Evolutionary conservation across 805 yeast species (phyloP).

Genomic region (Zygosaccharomyces pseudorouxii): DNA sequence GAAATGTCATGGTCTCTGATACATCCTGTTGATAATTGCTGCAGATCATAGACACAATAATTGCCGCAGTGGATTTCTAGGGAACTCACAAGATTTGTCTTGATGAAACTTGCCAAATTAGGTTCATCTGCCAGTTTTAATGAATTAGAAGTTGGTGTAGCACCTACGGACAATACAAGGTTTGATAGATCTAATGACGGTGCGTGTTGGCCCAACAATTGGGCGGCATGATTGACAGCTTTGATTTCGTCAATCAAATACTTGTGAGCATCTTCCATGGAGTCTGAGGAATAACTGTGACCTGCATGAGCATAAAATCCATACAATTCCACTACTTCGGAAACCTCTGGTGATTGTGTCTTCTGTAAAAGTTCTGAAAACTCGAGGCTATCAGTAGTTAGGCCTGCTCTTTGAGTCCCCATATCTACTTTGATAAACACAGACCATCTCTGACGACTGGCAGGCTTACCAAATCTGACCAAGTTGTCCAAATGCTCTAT

Average conservation of each 20-base stretch:
- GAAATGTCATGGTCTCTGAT: slow-evolving; percentile 45
- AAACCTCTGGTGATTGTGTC: slow-evolving; percentile 25
- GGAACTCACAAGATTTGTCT: slow-evolving; percentile 35
- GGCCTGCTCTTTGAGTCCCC: slow-evolving; percentile 72
- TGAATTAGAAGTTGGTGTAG: slow-evolving; percentile 76
- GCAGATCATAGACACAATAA: slow-evolving; percentile 67
- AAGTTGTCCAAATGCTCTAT: slow-evolving; percentile 50
- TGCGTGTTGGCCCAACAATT: slow-evolving; percentile 24
- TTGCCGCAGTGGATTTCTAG: slow-evolving; percentile 82
- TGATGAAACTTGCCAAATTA: slow-evolving; percentile 10
- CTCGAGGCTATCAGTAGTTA: slow-evolving; percentile 32
- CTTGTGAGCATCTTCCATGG: slow-evolving; percentile 43
- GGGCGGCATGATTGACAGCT: slow-evolving; percentile 52
- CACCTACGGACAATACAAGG: slow-evolving; percentile 65
- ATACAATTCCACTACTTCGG: slow-evolving; percentile 41
- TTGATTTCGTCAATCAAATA: slow-evolving; percentile 52
- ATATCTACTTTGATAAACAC: slow-evolving; percentile 63
- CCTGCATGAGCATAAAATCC: slow-evolving; percentile 84
- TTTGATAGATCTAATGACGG: slow-evolving; percentile 34
- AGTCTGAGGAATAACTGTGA: slow-evolving; percentile 54
- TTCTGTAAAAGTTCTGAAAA: slow-evolving; percentile 38
- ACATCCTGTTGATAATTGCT: slow-evolving; percentile 69
- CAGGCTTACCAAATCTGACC: slow-evolving; percentile 33
- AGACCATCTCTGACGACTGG: slow-evolving; percentile 44
- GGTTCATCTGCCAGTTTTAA: slow-evolving; percentile 23